Percentiles rank a stretch among this genome's conserved stretches.
These are phyloP conservation scores for Exophiala spinifera DNA, from an alignment of 2,329 filamentous ascomycete species.

Conservation along the genomic window DNA sequence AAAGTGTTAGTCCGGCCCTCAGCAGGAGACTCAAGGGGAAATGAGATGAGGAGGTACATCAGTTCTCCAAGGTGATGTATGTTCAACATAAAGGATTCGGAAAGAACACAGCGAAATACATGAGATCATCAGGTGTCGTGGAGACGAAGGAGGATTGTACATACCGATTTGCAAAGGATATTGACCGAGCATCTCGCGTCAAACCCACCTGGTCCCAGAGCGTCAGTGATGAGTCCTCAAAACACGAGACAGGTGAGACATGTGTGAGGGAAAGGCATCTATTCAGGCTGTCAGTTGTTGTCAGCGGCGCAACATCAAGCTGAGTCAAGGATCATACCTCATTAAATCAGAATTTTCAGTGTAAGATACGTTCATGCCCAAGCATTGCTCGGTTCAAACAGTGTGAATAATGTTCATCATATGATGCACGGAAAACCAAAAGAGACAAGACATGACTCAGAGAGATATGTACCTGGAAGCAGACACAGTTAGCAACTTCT, in stretches of 20 bases:
- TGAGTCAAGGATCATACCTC: constrained; percentile 46
- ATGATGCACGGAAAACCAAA: constrained; percentile 38
- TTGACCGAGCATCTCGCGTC: too few species aligned
- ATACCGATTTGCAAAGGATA: too few species aligned
- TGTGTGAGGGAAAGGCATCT: constrained; percentile 37
- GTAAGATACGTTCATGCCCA: constrained; percentile 56
- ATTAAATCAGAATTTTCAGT: constrained; percentile 71
- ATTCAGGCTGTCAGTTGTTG: constrained; percentile 35
- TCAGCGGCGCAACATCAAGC: constrained; percentile 9
- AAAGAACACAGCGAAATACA: constrained; percentile 64
- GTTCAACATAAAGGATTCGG: constrained; percentile 59
- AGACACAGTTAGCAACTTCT: constrained; percentile 21
- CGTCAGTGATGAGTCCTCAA: constrained; percentile 2
- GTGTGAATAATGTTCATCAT: constrained; percentile 72
- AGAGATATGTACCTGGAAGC: constrained; percentile 33
- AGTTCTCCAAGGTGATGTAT: constrained; percentile 66
- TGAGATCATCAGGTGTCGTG: constrained; percentile 54
- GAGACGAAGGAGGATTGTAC: not conserved
- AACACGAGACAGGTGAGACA: not conserved
- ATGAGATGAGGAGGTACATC: constrained; percentile 35
- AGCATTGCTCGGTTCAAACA: constrained; percentile 59
- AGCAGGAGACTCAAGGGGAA: not conserved
- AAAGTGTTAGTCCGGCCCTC: not conserved
- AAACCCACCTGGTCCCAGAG: constrained; percentile 8
- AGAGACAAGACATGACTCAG: constrained; percentile 34